Conservation (phyloP, 2,329 filamentous ascomycete genomes). For the Chrysosporium queenslandicum region DNA sequence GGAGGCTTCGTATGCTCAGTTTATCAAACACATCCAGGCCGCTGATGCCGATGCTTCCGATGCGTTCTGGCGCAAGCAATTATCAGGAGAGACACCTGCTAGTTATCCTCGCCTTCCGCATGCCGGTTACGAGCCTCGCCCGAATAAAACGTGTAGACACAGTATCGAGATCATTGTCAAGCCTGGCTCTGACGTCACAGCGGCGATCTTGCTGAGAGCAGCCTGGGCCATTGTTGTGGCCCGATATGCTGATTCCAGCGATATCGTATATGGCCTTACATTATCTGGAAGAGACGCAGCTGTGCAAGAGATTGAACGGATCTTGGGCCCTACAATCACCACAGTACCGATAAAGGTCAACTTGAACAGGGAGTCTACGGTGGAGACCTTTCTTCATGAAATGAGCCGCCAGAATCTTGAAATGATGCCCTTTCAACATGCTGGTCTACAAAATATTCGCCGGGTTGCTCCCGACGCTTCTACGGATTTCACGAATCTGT, state of each 20-base stretch:
- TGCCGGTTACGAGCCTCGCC: conserved; percentile 16
- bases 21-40: background rate
- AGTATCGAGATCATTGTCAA: no score
- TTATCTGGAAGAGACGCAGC: conserved; percentile 34
- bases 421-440: conserved; percentile 52
- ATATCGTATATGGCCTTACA: conserved; percentile 36
- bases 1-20: background rate
- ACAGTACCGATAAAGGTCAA: conserved; percentile 29
- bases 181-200: conserved; percentile 19
- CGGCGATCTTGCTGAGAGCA: conserved; percentile 19
- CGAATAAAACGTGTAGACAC: no score
- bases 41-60: background rate
- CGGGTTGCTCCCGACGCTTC: conserved; percentile 36
- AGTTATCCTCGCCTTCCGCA: background rate
- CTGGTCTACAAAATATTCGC: conserved; percentile 40
- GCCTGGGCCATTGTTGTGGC: conserved; percentile 7
- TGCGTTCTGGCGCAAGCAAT: background rate
- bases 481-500: no score
- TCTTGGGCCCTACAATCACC: conserved; percentile 37
- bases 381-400: conserved; percentile 32
- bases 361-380: conserved; percentile 24
- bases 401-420: conserved; percentile 45
- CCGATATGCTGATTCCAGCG: conserved; percentile 21
- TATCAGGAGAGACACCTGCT: background rate
- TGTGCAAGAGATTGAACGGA: conserved; percentile 31